Base-by-base conservation (phyloP, 1,284 basidiomycete genomes). In the Moesziomyces sp. region DNA sequence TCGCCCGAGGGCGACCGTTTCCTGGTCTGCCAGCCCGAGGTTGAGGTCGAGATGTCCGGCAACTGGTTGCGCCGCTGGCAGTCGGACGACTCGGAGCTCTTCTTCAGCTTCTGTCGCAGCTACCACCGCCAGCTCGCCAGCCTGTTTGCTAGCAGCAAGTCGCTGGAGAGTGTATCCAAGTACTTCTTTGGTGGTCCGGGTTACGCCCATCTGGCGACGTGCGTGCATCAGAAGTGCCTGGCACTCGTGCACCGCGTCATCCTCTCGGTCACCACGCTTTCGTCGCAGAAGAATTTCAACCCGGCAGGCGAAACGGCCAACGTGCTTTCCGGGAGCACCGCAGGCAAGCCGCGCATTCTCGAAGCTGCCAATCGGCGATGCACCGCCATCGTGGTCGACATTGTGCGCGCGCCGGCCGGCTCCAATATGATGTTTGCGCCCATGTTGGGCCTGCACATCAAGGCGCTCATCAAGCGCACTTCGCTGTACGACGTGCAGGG, bases 1-100 rank as follows among this genome's bases (percentile, higher is more conserved):
- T 33, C 26, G 16, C 26, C 60, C 3, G 79, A 79, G 14, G 77
- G 79, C 47, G 78, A 80, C 52, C 64, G 77, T 13, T 82, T 55
- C 61, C 51, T 82, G 47, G 77, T 82, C 1, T 58, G 78, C 18
- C 80, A 80, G 59, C 68, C 71, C 18, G 74, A 77, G 46, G 76
- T 82, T 21, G 77, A 82, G 58, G 80, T 82, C 5, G 80, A 82
- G 56, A 82, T 82, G 80, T 71, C 77, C 3, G 80, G 80, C 50
- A 82, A 82, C 53, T 82, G 80, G 80, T 75, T 82, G 14, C 72
- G 80, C 24, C 66, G 80, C 52, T 82, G 80, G 80, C 78, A 82
- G 61, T 82, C 80, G 56, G 80, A 82, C 51, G 80, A 82, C 46
- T 82, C 80, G 40, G 80, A 82, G 58, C 74, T 82, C 59, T 82